Conservation (phyloP, 345 rosid species). For the Iberis pinnata region DNA sequence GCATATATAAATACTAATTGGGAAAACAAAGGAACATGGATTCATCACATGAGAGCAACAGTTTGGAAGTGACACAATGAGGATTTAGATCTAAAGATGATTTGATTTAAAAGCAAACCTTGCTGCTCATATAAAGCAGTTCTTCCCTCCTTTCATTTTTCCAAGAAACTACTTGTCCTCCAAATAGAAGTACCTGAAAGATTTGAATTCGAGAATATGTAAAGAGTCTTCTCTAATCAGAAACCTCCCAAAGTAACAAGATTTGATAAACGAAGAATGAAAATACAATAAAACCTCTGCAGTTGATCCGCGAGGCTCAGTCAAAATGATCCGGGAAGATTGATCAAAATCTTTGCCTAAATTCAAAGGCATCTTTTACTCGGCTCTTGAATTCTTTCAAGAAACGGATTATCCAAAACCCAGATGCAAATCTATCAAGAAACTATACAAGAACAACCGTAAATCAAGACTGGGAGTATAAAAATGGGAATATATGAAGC, state of each 20-base stretch:
- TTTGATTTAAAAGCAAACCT: constrained; percentile 50
- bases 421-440: constrained; percentile 20
- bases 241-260: too few relatives aligned
- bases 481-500: neutral
- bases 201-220: too few relatives aligned
- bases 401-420: constrained; percentile 42
- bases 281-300: constrained; percentile 52
- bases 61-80: too few relatives aligned
- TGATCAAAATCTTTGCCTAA: constrained; percentile 53
- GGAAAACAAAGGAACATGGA: too few relatives aligned
- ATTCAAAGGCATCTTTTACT: constrained; percentile 67
- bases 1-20: neutral
- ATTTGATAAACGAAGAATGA: neutral
- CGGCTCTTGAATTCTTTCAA: too few relatives aligned
- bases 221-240: neutral
- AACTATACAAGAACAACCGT: neutral
- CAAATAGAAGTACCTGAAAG: constrained; percentile 77
- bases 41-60: too few relatives aligned
- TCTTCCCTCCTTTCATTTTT: constrained; percentile 83
- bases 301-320: constrained; percentile 75
- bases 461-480: neutral
- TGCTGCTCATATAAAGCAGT: constrained; percentile 73
- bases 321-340: constrained; percentile 57
- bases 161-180: constrained; percentile 95
- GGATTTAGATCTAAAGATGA: too few relatives aligned